Percentiles rank a stretch among this genome's conserved stretches.
Evolutionary conservation across 805 yeast species (phyloP).

Genomic region (Maudiozyma bulderi): DNA sequence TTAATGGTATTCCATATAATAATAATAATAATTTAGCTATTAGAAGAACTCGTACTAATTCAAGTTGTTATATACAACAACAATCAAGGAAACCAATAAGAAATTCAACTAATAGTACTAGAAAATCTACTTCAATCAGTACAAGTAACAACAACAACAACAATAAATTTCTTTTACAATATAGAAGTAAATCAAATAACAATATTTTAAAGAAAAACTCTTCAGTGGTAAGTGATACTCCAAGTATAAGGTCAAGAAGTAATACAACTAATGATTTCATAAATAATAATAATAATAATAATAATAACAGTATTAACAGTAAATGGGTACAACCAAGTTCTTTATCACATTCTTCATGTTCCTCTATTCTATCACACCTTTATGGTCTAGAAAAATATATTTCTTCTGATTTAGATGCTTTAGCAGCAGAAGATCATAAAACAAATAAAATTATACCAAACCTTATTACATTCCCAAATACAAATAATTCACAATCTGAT

Average conservation of each 20-base stretch:
- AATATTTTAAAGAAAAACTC: not conserved
- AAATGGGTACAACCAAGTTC: conserved; percentile 2
- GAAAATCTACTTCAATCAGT: not conserved
- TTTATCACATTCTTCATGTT: conserved; percentile 12
- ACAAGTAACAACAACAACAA: not conserved
- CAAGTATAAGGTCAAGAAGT: not conserved
- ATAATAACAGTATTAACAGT: not conserved
- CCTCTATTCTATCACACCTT: conserved; percentile 20
- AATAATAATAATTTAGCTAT: not conserved
- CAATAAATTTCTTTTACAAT: not conserved
- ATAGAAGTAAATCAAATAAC: not conserved
- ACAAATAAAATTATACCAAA: too few relatives aligned
- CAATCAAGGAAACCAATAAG: conserved; percentile 2
- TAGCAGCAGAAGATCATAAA: not conserved
- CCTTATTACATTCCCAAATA: too few relatives aligned
- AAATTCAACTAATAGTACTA: not conserved
- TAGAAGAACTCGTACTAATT: conserved; percentile 6
- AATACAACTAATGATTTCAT: not conserved
- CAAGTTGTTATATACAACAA: conserved; percentile 6
- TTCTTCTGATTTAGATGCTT: conserved; percentile 20
- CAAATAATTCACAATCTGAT: too few relatives aligned
- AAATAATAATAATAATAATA: not conserved
- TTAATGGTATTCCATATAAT: not conserved
- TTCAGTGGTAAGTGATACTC: not conserved
- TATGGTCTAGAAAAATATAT: conserved; percentile 24